Conservation (phyloP, 208 protist species). For the Willaertia magna region DNA sequence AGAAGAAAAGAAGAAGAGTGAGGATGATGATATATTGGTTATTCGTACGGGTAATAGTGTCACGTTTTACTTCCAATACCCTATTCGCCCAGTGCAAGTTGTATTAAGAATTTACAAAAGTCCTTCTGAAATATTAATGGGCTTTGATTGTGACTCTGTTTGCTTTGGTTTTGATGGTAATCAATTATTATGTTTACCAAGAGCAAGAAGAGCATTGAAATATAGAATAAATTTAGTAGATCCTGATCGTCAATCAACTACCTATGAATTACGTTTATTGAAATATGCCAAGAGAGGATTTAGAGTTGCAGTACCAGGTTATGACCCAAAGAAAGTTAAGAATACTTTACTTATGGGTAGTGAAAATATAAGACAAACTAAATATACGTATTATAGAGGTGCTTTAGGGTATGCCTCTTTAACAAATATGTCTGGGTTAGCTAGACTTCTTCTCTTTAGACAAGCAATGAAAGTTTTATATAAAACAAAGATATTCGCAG, state of each 20-base stretch:
- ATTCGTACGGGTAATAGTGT: neutral
- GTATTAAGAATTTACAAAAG: constrained; percentile 23
- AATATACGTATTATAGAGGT: too few relatives aligned
- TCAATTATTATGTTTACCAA: neutral
- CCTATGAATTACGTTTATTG: neutral
- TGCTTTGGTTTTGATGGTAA: neutral
- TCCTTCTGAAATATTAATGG: constrained; percentile 18
- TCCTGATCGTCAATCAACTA: neutral
- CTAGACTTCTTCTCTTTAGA: neutral
- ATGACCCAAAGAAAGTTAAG: neutral
- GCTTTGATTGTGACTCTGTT: constrained; percentile 23
- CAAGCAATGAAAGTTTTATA: too few relatives aligned
- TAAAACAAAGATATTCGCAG: neutral
- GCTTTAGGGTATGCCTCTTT: too few relatives aligned
- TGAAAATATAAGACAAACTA: neutral
- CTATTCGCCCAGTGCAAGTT: constrained; percentile 18
- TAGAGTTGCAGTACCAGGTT: neutral
- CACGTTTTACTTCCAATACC: neutral
- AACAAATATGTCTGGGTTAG: neutral
- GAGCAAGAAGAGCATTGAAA: neutral
- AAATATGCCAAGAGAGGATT: constrained; percentile 15
- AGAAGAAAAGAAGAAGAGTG: neutral
- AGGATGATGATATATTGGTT: neutral
- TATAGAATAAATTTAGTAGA: neutral
- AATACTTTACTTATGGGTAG: neutral